Evolutionary conservation across 768 basidiomycete species (phyloP), one percentile per base, ranked within the genome.

Genomic region (Termitomyces eurrhizus): DNA sequence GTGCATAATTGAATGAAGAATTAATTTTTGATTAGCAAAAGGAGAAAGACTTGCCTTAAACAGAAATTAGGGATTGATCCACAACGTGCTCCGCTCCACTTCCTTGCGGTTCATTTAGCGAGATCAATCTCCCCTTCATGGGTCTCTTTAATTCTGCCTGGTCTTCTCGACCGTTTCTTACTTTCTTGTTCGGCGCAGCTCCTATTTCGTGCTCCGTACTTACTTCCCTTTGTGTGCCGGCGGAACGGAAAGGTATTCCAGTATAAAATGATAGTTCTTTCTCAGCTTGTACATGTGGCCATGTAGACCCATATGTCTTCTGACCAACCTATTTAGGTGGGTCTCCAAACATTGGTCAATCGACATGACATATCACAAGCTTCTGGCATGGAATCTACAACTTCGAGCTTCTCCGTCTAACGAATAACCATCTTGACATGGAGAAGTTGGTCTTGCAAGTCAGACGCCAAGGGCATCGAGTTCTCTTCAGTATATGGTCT

Each of bases 71-170:
- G 51, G 41, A 21, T 56, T 42, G 57, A 60, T 57, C 32, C 32
- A 41, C 53, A 48, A 57, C 39, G 33, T 60, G 46, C 54, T 52
- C 52, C 57, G 42, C 61, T 62, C 57, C 61, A 55, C 61, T 11
- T 24, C 52, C 57, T 36, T 36, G 42, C 55, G 60, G 16, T 29
- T 29, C 3, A 29, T 29, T 4, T 29, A 29, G 29, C 29, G 29
- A 29, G 29, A 29, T 29, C 29, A 45, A 9, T n/a, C 4, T 6
- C 24, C 4, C 29, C 21, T 39, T 49, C 7, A 36, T 45, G 29
- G 29, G 14, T 14, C 41, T 24, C 35, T 24, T 3, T n/a, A 26
- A 29, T 42, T 12, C 53, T 41, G 36, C 41, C 32, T 21, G 8
- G 13, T 16, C n/a, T 13, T 44, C 21, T 37, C 16, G 6, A 1